A percentile compares a stretch with the other conserved stretches of the same genome.
Evolutionary conservation across 2,329 filamentous ascomycete genomes (phyloP).

Genomic region (Pseudocercospora macadamiae): DNA sequence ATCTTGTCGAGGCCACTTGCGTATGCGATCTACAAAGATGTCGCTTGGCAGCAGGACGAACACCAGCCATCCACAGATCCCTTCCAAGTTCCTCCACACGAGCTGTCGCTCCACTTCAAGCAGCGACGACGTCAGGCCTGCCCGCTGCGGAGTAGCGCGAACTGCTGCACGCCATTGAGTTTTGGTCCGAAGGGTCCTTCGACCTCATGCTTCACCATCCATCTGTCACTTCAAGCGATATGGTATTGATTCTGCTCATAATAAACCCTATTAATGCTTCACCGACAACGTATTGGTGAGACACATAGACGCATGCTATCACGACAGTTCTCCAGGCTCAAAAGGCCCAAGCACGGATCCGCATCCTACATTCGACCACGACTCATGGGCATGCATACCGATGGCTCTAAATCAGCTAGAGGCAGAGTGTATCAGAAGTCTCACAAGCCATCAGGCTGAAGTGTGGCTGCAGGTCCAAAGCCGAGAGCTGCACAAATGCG

Average conservation of each 20-base stretch:
- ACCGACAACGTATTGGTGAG: background rate
- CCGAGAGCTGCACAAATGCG: background rate
- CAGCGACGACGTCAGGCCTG: too few relatives aligned
- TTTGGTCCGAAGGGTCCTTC: background rate
- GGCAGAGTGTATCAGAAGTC: conserved; percentile 13
- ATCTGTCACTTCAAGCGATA: conserved; percentile 1
- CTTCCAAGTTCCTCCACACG: too few relatives aligned
- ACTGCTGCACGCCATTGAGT: conserved; percentile 15
- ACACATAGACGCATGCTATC: background rate
- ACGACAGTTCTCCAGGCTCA: background rate
- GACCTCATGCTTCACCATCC: background rate
- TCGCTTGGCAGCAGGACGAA: background rate
- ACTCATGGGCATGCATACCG: conserved; percentile 20
- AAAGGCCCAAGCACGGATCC: background rate
- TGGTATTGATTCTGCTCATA: background rate
- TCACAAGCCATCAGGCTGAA: conserved; percentile 5
- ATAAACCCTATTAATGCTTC: conserved; percentile 2
- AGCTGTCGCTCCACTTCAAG: too few relatives aligned
- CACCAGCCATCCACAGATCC: conserved; percentile 10
- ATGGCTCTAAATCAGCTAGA: conserved; percentile 13
- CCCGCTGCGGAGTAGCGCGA: conserved; percentile 6
- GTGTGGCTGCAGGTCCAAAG: conserved; percentile 7
- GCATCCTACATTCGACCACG: conserved; percentile 4
- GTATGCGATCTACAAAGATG: conserved; percentile 15
- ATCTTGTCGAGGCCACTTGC: conserved; percentile 16